Conservation (phyloP, 2,329 filamentous ascomycete species). For the Fusarium sp. region DNA sequence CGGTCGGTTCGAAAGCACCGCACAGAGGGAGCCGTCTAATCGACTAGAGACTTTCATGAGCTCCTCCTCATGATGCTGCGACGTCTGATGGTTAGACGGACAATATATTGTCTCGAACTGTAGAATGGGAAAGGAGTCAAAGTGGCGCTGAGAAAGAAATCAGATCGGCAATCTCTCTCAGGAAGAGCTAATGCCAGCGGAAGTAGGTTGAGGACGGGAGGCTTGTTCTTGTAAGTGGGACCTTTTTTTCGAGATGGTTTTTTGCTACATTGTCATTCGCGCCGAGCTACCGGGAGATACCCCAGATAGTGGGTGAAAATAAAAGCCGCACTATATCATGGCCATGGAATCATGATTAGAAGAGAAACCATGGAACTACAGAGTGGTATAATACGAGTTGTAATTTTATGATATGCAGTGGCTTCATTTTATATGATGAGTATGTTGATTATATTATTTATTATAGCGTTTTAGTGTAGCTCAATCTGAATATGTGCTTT, state of each 20-base stretch:
- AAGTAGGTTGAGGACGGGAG: conserved; percentile 28
- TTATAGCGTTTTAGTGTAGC: neutral
- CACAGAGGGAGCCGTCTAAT: conserved; percentile 71
- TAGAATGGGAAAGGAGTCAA: neutral
- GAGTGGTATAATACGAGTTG: too few relatives aligned
- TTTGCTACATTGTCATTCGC: conserved; percentile 40
- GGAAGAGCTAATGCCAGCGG: conserved; percentile 37
- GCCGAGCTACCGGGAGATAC: conserved; percentile 37
- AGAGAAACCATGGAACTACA: neutral
- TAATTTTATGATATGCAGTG: too few relatives aligned
- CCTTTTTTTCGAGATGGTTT: conserved; percentile 41
- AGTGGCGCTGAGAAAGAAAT: conserved; percentile 33
- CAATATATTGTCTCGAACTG: neutral
- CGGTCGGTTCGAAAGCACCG: conserved; percentile 63
- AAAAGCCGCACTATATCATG: neutral
- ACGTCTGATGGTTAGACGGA: conserved; percentile 30
- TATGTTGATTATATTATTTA: neutral
- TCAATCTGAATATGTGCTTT: neutral
- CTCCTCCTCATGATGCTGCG: conserved; percentile 62
- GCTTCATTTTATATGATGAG: neutral
- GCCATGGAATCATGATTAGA: neutral
- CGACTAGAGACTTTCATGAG: conserved; percentile 71
- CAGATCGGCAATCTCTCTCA: conserved; percentile 37
- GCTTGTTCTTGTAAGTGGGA: conserved; percentile 40
- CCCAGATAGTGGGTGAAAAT: conserved; percentile 9